Percentiles rank a stretch among this genome's conserved stretches.
Conservation (phyloP, 768 basidiomycete species). For the Lactarius tabidus region DNA sequence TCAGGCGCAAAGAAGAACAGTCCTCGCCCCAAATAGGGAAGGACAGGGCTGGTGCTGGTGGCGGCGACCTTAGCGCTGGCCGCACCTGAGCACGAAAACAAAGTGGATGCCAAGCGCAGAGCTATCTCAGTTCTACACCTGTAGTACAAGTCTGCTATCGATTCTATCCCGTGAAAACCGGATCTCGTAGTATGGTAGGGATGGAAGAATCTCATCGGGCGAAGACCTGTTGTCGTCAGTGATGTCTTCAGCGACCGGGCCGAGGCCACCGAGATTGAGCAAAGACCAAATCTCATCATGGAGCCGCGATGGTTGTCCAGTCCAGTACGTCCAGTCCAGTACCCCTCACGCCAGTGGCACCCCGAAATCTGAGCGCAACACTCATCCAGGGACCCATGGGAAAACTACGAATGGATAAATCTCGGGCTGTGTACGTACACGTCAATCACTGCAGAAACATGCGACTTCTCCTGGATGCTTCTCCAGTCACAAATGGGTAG, state of each 20-base stretch:
- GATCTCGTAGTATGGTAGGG: not conserved
- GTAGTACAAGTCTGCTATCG: not conserved
- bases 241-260: not conserved
- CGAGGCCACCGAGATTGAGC: not conserved
- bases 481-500: conserved; percentile 2
- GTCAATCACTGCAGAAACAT: not conserved
- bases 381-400: not conserved
- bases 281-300: not conserved
- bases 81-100: conserved; percentile 8
- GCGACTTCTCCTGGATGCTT: conserved; percentile 1
- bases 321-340: not conserved
- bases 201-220: not conserved
- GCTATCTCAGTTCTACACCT: not conserved
- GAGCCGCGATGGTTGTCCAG: too few species aligned
- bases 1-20: conserved; percentile 13
- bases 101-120: not conserved
- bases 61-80: not conserved
- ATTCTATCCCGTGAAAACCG: not conserved
- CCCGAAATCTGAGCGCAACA: not conserved
- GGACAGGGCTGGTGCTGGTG: not conserved
- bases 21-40: not conserved
- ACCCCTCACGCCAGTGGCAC: not conserved
- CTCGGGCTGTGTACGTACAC: conserved; percentile 1
- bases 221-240: not conserved
- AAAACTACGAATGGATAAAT: not conserved